phyloP scores from a whole-genome alignment of 805 yeast genomes.

The Myxozyma vanderwaltii region DNA sequence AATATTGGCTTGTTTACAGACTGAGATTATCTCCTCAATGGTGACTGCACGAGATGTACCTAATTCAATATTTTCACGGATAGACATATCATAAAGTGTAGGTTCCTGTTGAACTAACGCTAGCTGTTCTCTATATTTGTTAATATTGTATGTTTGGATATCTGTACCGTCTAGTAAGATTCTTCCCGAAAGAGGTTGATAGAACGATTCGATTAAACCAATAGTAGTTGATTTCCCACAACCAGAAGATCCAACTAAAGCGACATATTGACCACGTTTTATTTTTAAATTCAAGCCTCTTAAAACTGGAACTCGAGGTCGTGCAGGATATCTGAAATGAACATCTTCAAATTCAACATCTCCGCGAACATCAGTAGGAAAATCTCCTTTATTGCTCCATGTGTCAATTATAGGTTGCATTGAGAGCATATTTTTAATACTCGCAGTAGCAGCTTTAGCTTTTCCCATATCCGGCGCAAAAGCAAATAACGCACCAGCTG shows the following conservation, averaged over 20 bases:
- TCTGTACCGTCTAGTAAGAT: constrained; percentile 57
- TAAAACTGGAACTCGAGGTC: constrained; percentile 38
- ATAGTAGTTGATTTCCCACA: constrained; percentile 49
- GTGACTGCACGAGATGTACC: constrained; percentile 41
- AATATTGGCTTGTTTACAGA: constrained; percentile 56
- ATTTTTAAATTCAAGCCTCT: constrained; percentile 36
- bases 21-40: constrained; percentile 47
- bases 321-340: constrained; percentile 39
- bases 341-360: constrained; percentile 52
- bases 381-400: constrained; percentile 39
- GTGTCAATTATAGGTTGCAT: constrained; percentile 44
- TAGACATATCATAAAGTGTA: constrained; percentile 71
- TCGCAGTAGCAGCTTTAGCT: constrained; percentile 45
- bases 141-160: constrained; percentile 52
- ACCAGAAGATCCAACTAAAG: constrained; percentile 89
- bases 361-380: constrained; percentile 46
- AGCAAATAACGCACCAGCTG: constrained; percentile 48
- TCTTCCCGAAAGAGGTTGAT: constrained; percentile 52
- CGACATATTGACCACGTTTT: constrained; percentile 83
- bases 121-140: constrained; percentile 52
- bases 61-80: constrained; percentile 68
- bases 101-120: constrained; percentile 66
- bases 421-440: constrained; percentile 42
- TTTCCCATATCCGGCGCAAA: constrained; percentile 51
- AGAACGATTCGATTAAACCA: constrained; percentile 58